phyloP scores from a whole-genome alignment of 2,329 filamentous ascomycete genomes.

The Apiospora malaysiana region DNA sequence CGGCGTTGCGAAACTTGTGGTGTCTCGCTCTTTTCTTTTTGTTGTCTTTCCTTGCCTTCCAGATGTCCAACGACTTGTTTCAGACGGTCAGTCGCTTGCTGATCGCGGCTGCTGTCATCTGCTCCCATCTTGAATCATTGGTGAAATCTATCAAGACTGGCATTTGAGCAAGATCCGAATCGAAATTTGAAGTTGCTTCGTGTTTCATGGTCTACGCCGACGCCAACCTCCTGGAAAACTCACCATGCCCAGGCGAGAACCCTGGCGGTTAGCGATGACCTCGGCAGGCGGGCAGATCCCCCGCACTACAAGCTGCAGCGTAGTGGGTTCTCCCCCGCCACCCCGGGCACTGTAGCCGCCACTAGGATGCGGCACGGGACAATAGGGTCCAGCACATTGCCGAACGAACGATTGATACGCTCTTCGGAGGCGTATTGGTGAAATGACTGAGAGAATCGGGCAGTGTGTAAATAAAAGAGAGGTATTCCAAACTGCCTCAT shows the following conservation, averaged over 20 bases:
- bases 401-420: no score
- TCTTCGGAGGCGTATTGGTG: no score
- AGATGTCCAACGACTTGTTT: slow-evolving; percentile 54
- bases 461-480: no score
- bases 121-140: slow-evolving; percentile 3
- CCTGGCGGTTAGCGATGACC: neutral
- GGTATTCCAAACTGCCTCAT: neutral
- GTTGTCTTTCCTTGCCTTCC: slow-evolving; percentile 13
- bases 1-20: neutral
- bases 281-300: slow-evolving; percentile 1
- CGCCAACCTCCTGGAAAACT: neutral
- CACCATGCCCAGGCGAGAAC: neutral
- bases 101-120: neutral
- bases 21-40: no score
- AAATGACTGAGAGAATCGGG: no score
- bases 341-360: neutral
- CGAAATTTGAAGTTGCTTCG: neutral
- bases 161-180: no score
- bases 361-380: neutral
- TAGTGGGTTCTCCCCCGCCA: neutral
- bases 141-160: neutral
- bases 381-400: neutral
- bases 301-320: neutral
- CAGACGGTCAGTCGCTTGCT: slow-evolving; percentile 49
- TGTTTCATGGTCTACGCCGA: neutral